Conservation (phyloP, 2,329 filamentous ascomycete genomes). For the Tricladium varicosporioides region DNA sequence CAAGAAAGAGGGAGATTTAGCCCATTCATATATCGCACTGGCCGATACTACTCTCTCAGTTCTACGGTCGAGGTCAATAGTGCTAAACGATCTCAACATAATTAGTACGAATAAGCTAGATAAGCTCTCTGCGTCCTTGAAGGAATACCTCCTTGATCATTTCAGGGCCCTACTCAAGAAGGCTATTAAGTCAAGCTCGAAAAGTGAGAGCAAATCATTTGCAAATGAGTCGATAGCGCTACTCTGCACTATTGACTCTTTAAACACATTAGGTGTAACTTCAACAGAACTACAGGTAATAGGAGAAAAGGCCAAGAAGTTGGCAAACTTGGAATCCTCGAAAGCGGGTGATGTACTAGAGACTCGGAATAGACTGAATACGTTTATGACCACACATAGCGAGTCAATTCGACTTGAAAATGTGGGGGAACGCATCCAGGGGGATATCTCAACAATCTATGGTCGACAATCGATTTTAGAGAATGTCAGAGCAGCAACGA, state of each 20-base stretch:
- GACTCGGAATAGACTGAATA: constrained; percentile 19
- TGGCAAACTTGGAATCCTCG: constrained; percentile 3
- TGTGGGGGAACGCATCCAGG: constrained; percentile 4
- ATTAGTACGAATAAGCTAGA: constrained; percentile 21
- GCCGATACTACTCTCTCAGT: constrained; percentile 22
- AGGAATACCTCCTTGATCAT: constrained; percentile 20
- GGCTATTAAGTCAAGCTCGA: constrained; percentile 7
- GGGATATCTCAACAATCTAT: constrained; percentile 19
- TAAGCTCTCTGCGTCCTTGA: constrained; percentile 16
- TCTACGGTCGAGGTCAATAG: constrained; percentile 16
- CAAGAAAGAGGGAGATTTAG: constrained; percentile 18
- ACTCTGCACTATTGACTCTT: constrained; percentile 25
- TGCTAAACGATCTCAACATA: constrained; percentile 22
- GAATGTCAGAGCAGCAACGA: constrained; percentile 12
- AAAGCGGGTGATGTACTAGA: constrained; percentile 11
- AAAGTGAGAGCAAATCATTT: constrained; percentile 8
- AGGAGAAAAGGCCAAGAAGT: constrained; percentile 12
- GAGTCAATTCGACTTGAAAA: background rate
- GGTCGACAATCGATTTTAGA: constrained; percentile 24
- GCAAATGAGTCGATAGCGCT: constrained; percentile 12
- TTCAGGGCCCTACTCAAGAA: constrained; percentile 21
- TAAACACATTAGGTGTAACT: constrained; percentile 19
- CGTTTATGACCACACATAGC: constrained; percentile 23
- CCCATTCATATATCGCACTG: constrained; percentile 23
- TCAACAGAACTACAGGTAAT: constrained; percentile 16